Evolutionary conservation across 78 protist species (phyloP).

Genomic region (Chrysochromulina tobinii): DNA sequence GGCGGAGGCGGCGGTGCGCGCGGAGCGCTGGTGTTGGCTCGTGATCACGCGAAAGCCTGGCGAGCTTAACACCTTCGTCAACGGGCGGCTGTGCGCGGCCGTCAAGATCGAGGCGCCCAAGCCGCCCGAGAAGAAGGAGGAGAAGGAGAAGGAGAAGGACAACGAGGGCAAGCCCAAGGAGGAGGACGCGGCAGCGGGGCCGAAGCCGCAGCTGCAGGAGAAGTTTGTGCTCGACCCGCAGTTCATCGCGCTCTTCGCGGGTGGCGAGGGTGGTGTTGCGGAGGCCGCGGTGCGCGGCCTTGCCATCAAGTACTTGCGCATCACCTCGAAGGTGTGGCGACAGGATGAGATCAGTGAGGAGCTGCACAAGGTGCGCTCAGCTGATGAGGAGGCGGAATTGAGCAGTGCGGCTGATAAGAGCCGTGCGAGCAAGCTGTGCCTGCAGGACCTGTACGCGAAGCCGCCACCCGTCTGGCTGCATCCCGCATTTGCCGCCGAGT

Average conservation of each 20-base stretch:
- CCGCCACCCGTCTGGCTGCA: conserved; percentile 50
- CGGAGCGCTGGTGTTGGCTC: conserved; percentile 23
- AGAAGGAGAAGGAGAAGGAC: background rate
- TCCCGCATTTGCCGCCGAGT: conserved; percentile 36
- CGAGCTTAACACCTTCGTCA: background rate
- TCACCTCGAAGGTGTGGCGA: background rate
- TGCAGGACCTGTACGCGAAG: conserved; percentile 19
- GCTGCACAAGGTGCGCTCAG: background rate
- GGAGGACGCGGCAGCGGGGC: background rate
- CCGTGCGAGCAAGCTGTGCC: background rate
- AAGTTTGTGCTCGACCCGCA: background rate
- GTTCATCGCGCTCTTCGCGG: background rate
- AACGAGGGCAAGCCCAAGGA: background rate
- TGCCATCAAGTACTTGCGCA: background rate
- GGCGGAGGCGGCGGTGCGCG: background rate
- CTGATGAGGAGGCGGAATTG: background rate
- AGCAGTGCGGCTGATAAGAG: background rate
- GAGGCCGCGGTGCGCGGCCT: background rate
- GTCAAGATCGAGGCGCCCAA: background rate
- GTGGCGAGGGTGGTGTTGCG: background rate
- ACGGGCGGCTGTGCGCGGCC: conserved; percentile 21
- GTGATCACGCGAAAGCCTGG: conserved; percentile 12
- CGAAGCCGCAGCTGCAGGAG: background rate
- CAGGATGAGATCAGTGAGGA: background rate
- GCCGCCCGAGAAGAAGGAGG: background rate